These are phyloP conservation scores for Xylariaceae sp. DNA, from an alignment of 2,329 filamentous ascomycete species.

Conservation along the genomic window DNA sequence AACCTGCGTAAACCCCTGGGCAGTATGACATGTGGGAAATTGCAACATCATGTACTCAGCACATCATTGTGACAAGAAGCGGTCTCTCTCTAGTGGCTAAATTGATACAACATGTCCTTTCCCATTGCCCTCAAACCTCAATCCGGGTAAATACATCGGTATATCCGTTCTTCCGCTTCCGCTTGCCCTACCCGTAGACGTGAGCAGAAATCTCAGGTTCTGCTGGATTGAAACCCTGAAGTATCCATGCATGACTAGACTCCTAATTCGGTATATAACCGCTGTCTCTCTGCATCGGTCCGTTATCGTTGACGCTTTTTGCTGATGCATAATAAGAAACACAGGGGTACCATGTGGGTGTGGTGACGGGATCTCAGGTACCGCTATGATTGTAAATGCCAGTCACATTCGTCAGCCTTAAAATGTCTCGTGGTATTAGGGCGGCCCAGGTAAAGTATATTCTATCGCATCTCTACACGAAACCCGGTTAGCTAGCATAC, in stretches of 20 bases:
- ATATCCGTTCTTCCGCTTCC: slow-evolving; percentile 15
- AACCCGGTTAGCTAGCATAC: too few species aligned
- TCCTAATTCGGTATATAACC: neutral
- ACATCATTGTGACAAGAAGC: neutral
- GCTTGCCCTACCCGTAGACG: neutral
- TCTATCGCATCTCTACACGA: too few species aligned
- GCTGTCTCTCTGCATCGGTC: slow-evolving; percentile 3
- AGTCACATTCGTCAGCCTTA: too few species aligned
- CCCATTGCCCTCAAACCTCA: neutral
- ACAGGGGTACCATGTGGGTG: too few species aligned
- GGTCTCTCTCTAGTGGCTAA: too few species aligned
- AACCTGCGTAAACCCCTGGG: neutral
- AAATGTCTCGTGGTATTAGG: too few species aligned
- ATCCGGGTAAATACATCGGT: slow-evolving; percentile 24
- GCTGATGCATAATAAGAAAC: neutral
- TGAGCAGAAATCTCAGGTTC: neutral
- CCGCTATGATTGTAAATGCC: too few species aligned
- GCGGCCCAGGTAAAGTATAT: too few species aligned
- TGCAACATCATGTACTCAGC: slow-evolving; percentile 2
- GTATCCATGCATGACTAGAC: slow-evolving; percentile 1
- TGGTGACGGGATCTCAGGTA: too few species aligned
- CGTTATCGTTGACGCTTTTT: neutral
- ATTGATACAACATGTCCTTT: slow-evolving; percentile 1
- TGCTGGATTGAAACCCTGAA: neutral
- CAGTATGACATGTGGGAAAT: neutral